Base-by-base conservation (phyloP, 2,329 filamentous ascomycete species). In the Epichloe elymi region DNA sequence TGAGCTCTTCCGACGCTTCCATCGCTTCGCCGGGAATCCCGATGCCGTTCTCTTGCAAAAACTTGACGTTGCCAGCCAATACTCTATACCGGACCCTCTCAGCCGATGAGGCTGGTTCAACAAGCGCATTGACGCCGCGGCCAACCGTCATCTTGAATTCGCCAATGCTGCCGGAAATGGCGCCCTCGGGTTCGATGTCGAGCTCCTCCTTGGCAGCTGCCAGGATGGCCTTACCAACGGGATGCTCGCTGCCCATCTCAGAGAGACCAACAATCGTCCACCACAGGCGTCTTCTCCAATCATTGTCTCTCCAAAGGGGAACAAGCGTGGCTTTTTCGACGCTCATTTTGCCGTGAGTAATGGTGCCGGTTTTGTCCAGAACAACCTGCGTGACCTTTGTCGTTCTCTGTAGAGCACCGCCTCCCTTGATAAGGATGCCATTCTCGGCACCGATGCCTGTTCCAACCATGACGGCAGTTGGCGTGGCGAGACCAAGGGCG, bases 381-480 rank as follows among this genome's bases (percentile, higher is more conserved):
- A 97, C 86, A 19, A 97, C 79, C 59, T 95, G 86, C 2, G 84
- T 94, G 57, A 97, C 79, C 66, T 88, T 91, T 8, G 89, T 97
- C 0, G 89, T 86, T 4, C 81, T 88, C 70, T 98, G 91, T 3
- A 98, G 74, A 33, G 90, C 89, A 40, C 88, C 90, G 51, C 93
- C 93, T 50, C 93, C 91, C 70, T 98, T 98, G 65, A 97, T 89
- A n/a, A 98, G 74, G 59, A 98, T 98, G 23, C 93, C 93, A 59
- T 95, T 85, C 67, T 96, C 87, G 2, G 93, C 93, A 48, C 93
- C 93, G 35, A 96, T 83, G 53, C 93, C 93, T n/a, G 93, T 97
- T 42, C 93, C 93, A 33, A 98, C 93, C 93, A 98, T 97, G 64
- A 98, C 90, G 2, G 93, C 93, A 0, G 93, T 98, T 2, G 93